A percentile compares a stretch with the other conserved stretches of the same genome.
These are phyloP conservation scores for Scorias spongiosa DNA, from an alignment of 2,329 filamentous ascomycete genomes.

Conservation along the genomic window DNA sequence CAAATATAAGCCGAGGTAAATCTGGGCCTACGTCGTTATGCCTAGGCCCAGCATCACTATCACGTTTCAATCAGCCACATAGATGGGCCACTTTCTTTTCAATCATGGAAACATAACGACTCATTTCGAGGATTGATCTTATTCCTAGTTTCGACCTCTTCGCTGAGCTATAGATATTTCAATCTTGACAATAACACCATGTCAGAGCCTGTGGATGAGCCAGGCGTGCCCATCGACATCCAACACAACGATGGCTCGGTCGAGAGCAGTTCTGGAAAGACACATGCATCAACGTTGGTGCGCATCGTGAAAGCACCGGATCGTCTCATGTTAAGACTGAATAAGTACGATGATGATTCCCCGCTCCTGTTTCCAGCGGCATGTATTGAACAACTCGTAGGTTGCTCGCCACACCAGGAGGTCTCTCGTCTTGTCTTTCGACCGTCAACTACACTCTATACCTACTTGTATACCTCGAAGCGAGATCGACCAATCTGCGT, in stretches of 20 bases:
- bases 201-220: constrained; percentile 23
- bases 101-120: no score
- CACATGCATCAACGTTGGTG: constrained; percentile 14
- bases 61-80: no score
- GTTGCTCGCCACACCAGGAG: constrained; percentile 29
- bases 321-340: constrained; percentile 25
- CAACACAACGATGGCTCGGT: constrained; percentile 16
- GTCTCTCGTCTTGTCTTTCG: constrained; percentile 29
- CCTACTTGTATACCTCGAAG: constrained; percentile 28
- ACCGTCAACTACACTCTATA: constrained; percentile 33
- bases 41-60: no score
- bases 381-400: constrained; percentile 14
- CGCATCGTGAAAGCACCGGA: constrained; percentile 22
- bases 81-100: no score
- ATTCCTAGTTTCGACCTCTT: no score
- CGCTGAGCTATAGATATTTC: no score
- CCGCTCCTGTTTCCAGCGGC: neutral
- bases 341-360: constrained; percentile 23
- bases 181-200: constrained; percentile 9
- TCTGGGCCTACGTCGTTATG: no score
- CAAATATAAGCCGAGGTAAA: no score
- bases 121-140: no score
- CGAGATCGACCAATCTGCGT: constrained; percentile 22
- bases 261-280: constrained; percentile 10
- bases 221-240: constrained; percentile 21